Base-by-base conservation (phyloP, 805 yeast genomes). In the Metschnikowia corniflorae region DNA sequence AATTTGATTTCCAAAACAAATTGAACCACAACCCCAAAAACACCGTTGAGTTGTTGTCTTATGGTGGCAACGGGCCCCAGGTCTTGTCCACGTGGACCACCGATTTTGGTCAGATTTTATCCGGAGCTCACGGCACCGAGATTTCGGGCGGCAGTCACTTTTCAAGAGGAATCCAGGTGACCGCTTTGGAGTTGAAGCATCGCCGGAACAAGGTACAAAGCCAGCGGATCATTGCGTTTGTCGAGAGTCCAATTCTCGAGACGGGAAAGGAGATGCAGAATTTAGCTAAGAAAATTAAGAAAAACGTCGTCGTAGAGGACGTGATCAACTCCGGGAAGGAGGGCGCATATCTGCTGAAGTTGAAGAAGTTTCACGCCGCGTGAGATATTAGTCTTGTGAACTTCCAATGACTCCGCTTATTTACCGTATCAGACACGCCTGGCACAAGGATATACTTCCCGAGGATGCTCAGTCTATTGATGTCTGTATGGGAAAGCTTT, bases 321-420 rank as follows among this genome's bases (percentile, higher is more conserved):
- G 71, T 93, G 42, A 77, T 93, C 59, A 86, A 84, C 59, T 91
- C 87, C 56, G 99, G 98, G 33, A 96, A 91, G 65, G 88, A 84
- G 49, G 73, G 75, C 24, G 65, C 71, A 39, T 91, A 93, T 63
- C 77, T 89, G 4, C 63, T 80, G 16, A 81, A 85, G 55, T 73
- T 93, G 50, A 94, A 86, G 53, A 82, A 78, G 57, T 88, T 91
- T 61, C 71, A 83, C 37, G 71, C 81, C 3, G 69, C 77, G 12
- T 87, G 85, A 29, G 85, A 85, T 59, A 80, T n/a, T n/a, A n/a
- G n/a, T n/a, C n/a, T n/a, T n/a, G n/a, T n/a, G n/a, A n/a, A n/a
- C n/a, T n/a, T n/a, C n/a, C n/a, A n/a, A n/a, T n/a, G n/a, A n/a
- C n/a, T n/a, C n/a, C n/a, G n/a, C n/a, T n/a, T n/a, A n/a, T n/a